A percentile compares a stretch with the other conserved stretches of the same genome.
Evolutionary conservation across 352 stramenopile species (phyloP).

Genomic region (Phytopythium delawarense): DNA sequence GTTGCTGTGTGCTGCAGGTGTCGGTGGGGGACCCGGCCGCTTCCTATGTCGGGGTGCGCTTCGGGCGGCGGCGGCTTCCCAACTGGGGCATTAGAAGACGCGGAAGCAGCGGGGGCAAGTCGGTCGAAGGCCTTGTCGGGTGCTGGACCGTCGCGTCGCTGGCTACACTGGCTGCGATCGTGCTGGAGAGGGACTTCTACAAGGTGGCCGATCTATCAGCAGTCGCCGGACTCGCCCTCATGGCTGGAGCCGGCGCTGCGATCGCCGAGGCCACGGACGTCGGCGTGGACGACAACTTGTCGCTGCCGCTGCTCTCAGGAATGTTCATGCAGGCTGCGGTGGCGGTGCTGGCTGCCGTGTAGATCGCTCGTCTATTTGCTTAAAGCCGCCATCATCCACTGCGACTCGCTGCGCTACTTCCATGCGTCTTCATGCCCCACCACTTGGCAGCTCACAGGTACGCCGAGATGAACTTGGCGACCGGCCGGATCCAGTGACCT

Average conservation of each 20-base stretch:
- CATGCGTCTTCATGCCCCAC: not conserved
- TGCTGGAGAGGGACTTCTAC: slow-evolving; percentile 5
- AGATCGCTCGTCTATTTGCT: not conserved
- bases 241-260: slow-evolving; percentile 29
- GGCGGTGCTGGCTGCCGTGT: no score
- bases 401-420: not conserved
- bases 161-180: not conserved
- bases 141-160: not conserved
- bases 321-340: slow-evolving; percentile 26
- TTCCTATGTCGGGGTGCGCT: slow-evolving; percentile 3
- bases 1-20: not conserved
- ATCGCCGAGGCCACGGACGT: slow-evolving; percentile 38
- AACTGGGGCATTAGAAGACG: not conserved
- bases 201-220: not conserved
- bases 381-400: not conserved
- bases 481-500: slow-evolving; percentile 72
- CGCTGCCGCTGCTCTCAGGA: slow-evolving; percentile 38
- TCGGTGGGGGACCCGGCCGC: slow-evolving; percentile 6
- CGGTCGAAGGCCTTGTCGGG: slow-evolving; percentile 3
- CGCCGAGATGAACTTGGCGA: slow-evolving; percentile 56
- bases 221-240: slow-evolving; percentile 12
- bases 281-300: slow-evolving; percentile 56
- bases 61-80: not conserved
- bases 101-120: not conserved
- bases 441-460: slow-evolving; percentile 29